Base-by-base conservation (phyloP, 352 stramenopile genomes). In the Pythium periplocum region DNA sequence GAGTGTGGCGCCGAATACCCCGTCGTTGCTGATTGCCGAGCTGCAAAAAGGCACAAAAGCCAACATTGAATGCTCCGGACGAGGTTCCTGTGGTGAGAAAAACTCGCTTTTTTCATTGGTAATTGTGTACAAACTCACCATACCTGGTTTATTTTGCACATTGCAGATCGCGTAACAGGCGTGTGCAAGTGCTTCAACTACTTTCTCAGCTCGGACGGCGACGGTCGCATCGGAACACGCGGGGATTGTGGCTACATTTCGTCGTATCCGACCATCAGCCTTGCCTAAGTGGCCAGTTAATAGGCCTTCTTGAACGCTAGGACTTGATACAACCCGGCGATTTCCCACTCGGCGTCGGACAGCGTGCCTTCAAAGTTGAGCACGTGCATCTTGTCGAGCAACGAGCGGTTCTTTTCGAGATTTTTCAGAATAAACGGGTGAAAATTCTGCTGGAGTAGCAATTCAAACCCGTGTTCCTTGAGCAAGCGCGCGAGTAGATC, bases 211-310 rank as follows among this genome's bases (percentile, higher is more conserved):
- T 91, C 78, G 4, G 75, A 94, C 40, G 82, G 84, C 33, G 66
- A 69, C 48, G 90, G 86, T 11, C 82, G 78, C 37, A 56, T 78
- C 32, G 91, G 90, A 11, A 75, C 72, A 35, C 77, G 90, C 17
- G 93, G 92, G 40, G 93, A 98, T 66, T 98, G 94, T 65, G 90
- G 93, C 8, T 96, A 94, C 62, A 62, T 84, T 10, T 78, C 83
- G 7, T 77, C 78, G 8, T 92, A 87, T 51, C 72, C 73, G 34
- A 83, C 71, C 36, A 60, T 81, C 4, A 67, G 71, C 2, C 76
- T 45, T 12, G 6, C 31, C 10, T 31, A 31, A 12, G 9, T 7
- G 26, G 36, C 52, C 8, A 17, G 39, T 53, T 71, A 90, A 48
- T 90, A 90, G n/a, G 71, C 69, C 61, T 93, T 95, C 65, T 84